Evolutionary conservation across 805 yeast genomes (phyloP).

Genomic region (Spathaspora gorwiae): DNA sequence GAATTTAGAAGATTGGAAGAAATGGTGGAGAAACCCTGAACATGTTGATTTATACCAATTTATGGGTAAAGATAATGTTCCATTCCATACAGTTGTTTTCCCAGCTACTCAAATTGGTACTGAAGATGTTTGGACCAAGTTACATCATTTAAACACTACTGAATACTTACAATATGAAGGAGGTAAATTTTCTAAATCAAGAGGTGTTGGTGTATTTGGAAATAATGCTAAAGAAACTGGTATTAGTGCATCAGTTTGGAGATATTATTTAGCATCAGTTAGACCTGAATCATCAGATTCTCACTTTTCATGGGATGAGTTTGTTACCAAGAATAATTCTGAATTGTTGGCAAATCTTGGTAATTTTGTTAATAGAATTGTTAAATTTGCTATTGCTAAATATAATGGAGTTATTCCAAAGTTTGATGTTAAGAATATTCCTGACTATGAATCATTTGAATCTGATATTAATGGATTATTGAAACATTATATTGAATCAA

Average conservation of each 20-base stretch:
- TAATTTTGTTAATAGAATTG: slow-evolving; percentile 90
- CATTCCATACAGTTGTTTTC: slow-evolving; percentile 98
- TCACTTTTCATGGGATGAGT: slow-evolving; percentile 96
- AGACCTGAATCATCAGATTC: slow-evolving; percentile 97
- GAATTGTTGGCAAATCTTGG: slow-evolving; percentile 95
- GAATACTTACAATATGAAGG: slow-evolving; percentile 97
- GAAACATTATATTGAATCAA: slow-evolving; percentile 55
- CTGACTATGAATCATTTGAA: slow-evolving; percentile 43
- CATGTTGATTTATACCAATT: slow-evolving; percentile 87
- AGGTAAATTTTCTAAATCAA: slow-evolving; percentile 96
- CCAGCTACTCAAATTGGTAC: slow-evolving; percentile 93
- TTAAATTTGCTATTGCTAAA: slow-evolving; percentile 85
- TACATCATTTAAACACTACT: slow-evolving; percentile 88
- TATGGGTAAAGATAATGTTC: slow-evolving; percentile 99
- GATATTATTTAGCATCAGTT: slow-evolving; percentile 87
- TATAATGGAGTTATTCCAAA: slow-evolving; percentile 86
- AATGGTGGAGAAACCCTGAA: slow-evolving; percentile 96
- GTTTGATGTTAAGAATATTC: slow-evolving; percentile 45
- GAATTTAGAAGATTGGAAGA: slow-evolving; percentile 53
- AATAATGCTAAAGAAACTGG: slow-evolving; percentile 95
- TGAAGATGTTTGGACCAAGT: slow-evolving; percentile 79
- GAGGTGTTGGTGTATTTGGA: slow-evolving; percentile 97
- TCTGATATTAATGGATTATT: slow-evolving; percentile 62
- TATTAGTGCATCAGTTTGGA: slow-evolving; percentile 89
- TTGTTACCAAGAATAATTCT: slow-evolving; percentile 87